These are phyloP conservation scores for Diaporthe velutina DNA, from an alignment of 2,329 filamentous ascomycete species.

Conservation along the genomic window DNA sequence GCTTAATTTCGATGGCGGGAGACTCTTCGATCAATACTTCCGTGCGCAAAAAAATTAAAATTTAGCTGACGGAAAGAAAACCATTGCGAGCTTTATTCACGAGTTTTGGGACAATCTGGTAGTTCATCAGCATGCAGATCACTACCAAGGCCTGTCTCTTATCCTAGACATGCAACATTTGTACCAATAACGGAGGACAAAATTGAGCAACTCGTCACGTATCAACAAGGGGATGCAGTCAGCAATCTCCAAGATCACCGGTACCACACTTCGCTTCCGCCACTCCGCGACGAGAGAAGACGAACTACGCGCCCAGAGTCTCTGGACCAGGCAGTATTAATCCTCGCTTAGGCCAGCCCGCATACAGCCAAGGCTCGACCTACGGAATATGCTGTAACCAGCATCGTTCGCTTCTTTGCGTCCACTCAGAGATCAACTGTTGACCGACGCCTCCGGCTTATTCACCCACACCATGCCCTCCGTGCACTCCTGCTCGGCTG, in stretches of 20 bases:
- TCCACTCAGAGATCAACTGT: background rate
- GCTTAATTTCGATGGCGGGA: background rate
- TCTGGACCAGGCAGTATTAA: background rate
- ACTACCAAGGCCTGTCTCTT: background rate
- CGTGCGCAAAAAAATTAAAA: background rate
- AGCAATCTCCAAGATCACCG: slow-evolving; percentile 2
- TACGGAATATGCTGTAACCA: background rate
- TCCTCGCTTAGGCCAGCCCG: background rate
- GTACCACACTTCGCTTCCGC: background rate
- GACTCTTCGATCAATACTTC: background rate
- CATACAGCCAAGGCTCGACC: slow-evolving; percentile 2
- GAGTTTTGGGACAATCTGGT: background rate
- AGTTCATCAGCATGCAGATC: background rate
- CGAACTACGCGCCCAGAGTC: background rate
- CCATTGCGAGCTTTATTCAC: background rate
- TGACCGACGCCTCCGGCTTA: background rate
- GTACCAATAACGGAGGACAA: background rate
- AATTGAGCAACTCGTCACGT: background rate
- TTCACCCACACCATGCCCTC: background rate
- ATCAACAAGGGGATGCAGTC: slow-evolving; percentile 3
- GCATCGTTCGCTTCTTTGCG: background rate
- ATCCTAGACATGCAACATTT: background rate
- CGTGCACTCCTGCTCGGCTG: background rate
- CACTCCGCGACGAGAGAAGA: background rate
- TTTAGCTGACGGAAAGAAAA: background rate